These are phyloP conservation scores for Barnettozyma sucrosica DNA, from an alignment of 805 yeast species.

Conservation along the genomic window DNA sequence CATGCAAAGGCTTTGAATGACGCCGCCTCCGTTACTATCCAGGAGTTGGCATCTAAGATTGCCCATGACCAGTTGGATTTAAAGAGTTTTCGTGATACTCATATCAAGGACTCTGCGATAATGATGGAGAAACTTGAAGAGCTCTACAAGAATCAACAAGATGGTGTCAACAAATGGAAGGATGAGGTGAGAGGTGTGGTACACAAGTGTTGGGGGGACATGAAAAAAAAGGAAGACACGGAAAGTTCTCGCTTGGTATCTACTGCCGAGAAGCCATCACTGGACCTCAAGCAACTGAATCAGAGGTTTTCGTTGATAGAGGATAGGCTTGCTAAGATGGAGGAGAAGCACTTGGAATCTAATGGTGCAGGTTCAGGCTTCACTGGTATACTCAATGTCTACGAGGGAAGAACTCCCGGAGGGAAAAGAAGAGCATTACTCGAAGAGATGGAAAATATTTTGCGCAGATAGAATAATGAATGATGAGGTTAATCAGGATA, in stretches of 20 bases:
- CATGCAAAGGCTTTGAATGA: not conserved
- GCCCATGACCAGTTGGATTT: not conserved
- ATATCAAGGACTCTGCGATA: not conserved
- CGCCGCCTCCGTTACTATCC: not conserved
- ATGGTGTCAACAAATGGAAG: not conserved
- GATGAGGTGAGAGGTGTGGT: not conserved
- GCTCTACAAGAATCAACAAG: not conserved
- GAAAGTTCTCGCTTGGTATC: not conserved
- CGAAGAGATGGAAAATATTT: not conserved
- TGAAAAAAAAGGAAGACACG: not conserved
- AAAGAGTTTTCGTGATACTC: not conserved
- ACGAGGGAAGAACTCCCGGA: not conserved
- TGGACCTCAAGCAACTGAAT: not conserved
- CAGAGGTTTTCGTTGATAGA: not conserved
- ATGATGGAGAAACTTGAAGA: not conserved
- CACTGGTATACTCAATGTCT: not conserved
- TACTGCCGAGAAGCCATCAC: not conserved
- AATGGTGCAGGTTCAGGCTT: not conserved
- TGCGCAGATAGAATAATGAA: not conserved
- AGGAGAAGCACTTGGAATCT: not conserved
- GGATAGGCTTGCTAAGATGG: not conserved
- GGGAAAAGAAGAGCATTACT: not conserved
- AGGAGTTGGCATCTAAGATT: not conserved
- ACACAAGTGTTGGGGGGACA: not conserved
- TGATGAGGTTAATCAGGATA: not conserved